Conservation (phyloP, 257 asterid genomes). For the Fraxinus quadrangulata region DNA sequence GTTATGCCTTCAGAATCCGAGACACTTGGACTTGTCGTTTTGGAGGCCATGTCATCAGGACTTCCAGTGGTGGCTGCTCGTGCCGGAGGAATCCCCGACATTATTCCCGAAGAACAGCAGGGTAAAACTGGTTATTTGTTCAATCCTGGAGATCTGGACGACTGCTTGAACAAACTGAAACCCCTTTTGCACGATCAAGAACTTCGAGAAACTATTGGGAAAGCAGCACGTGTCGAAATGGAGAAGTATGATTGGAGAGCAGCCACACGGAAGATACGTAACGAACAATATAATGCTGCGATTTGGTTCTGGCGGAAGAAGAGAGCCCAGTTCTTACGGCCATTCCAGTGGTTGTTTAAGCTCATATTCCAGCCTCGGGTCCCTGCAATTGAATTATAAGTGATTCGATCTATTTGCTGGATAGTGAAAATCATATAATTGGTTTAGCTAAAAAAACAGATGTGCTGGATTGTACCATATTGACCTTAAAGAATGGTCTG, state of each 20-base stretch:
- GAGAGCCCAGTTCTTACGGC: slow-evolving; percentile 57
- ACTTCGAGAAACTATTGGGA: slow-evolving; percentile 69
- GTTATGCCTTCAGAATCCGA: slow-evolving; percentile 95
- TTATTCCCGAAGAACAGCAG: slow-evolving; percentile 77
- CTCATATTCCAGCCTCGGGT: slow-evolving; percentile 32
- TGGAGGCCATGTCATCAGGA: slow-evolving; percentile 99
- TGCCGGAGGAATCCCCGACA: slow-evolving; percentile 96
- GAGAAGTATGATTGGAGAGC: slow-evolving; percentile 96
- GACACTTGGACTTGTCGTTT: slow-evolving; percentile 83
- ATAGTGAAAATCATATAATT: neutral
- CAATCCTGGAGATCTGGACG: slow-evolving; percentile 84
- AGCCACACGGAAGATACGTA: slow-evolving; percentile 78
- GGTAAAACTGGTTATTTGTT: slow-evolving; percentile 81
- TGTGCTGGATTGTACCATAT: neutral
- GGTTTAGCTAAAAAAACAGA: no score
- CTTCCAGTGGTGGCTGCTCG: slow-evolving; percentile 95
- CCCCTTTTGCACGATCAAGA: slow-evolving; percentile 62
- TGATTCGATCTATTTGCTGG: neutral
- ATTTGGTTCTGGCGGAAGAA: slow-evolving; percentile 93
- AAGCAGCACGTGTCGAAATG: slow-evolving; percentile 79
- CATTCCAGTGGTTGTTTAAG: slow-evolving; percentile 71
- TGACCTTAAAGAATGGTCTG: no score
- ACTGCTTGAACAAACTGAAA: slow-evolving; percentile 74
- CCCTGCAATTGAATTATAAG: slow-evolving; percentile 40
- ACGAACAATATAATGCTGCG: slow-evolving; percentile 80